Percentiles rank a stretch among this genome's conserved stretches.
phyloP scores from a whole-genome alignment of 2,329 filamentous ascomycete genomes.

The Metarhizium anisopliae region DNA sequence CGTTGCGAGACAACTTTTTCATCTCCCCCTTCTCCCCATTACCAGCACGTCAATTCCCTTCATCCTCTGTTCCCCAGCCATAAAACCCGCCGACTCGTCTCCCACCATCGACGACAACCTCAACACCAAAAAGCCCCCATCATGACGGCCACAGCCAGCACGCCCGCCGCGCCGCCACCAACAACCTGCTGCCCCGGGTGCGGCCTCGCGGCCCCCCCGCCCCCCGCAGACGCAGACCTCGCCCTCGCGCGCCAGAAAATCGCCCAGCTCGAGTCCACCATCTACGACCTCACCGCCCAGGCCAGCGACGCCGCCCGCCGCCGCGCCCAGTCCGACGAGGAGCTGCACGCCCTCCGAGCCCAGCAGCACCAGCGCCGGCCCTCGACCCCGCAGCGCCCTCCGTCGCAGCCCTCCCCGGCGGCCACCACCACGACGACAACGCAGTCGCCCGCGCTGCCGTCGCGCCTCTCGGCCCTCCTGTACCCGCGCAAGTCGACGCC shows the following conservation, averaged over 20 bases:
- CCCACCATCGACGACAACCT: constrained; percentile 15
- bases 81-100: too few relatives aligned
- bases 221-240: constrained; percentile 33
- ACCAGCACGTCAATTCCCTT: too few relatives aligned
- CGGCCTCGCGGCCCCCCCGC: constrained; percentile 24
- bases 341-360: constrained; percentile 6
- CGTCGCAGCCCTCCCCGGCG: constrained; percentile 32
- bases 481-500: constrained; percentile 34
- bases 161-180: constrained; percentile 23
- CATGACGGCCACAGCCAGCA: neutral
- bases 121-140: neutral
- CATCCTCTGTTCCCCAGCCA: too few relatives aligned
- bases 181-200: constrained; percentile 40
- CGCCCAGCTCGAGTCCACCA: constrained; percentile 61
- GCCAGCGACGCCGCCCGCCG: constrained; percentile 54
- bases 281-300: constrained; percentile 61
- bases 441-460: constrained; percentile 25
- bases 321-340: constrained; percentile 60
- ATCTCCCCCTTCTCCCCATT: too few relatives aligned
- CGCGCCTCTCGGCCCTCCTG: constrained; percentile 36
- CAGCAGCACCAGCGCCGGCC: neutral
- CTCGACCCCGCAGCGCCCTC: constrained; percentile 10
- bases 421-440: constrained; percentile 13
- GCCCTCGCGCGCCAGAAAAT: constrained; percentile 51
- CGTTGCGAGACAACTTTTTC: too few relatives aligned